Evolutionary conservation across 2,329 filamentous ascomycete genomes (phyloP), one percentile per base, ranked within the genome.

Genomic region (Aspergillus tanneri): DNA sequence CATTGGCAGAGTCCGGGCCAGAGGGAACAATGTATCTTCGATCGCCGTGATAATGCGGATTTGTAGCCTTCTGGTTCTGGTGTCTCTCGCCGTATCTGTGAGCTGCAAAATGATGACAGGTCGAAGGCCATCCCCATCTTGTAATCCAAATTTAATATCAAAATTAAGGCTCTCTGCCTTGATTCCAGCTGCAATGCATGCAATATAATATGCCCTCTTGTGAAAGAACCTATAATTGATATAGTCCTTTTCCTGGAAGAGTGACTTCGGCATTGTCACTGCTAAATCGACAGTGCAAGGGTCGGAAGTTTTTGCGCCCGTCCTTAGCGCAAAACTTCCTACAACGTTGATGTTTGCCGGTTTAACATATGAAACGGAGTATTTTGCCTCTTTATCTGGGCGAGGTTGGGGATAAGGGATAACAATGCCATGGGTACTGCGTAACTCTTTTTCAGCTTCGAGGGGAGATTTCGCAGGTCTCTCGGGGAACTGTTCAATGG

Each of bases 231-330:
- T 83, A 75, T 93, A 80, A 67, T 96, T 90, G 41, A 91, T 78
- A 66, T 92, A 96, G 70, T 99, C 93, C 71, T 97, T 97, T 36
- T 95, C 88, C 63, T 96, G 90, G 61, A 97, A 91, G 10, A 96
- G 72, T 1, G 80, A 73, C 48, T 75, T 59, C 4, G 93, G 92
- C 83, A 99, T 95, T 39, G 87, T 87, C 12, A 95, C 83, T 5
- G 92, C 84, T 79, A 97, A 82, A 68, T 97, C 92, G 50, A 96
- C 77, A 12, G 80, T 76, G 21, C 85, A 72, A 21, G 53, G 51
- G 67, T 69, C 40, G 72, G 70, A 57, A 21, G 78, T 76, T 60
- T 86, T 87, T 49, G 83, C 75, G 70, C 89, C 86, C 2, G 85
- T 91, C 67, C 83, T 86, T 43, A 88, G 76, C 9, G 87, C 82